Base-by-base conservation (phyloP, 23 red algal genomes). In the Chondrus crispus region DNA sequence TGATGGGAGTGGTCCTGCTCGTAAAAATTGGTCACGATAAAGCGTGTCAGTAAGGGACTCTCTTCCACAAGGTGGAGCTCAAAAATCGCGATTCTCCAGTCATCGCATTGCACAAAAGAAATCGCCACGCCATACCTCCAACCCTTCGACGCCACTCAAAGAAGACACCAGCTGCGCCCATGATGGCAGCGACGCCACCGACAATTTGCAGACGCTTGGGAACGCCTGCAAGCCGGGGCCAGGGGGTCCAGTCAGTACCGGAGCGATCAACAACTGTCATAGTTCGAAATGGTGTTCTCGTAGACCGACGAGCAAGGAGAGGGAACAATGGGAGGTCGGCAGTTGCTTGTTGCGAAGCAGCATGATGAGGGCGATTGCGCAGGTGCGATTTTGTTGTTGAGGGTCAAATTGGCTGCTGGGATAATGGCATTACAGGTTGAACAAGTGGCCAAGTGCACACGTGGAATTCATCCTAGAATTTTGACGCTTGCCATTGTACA, bases 121-220 rank as follows among this genome's bases (percentile, higher is more conserved):
- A n/a, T 37, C 14, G 19, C n/a, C 36, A 39, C 19, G 22, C 69
- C 76, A 26, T 74, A 81, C 81, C 82, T 46, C 80, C 77, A 47
- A 76, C 81, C 12, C 52, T 54, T 32, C 49, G 16, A 16, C 92
- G 92, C 68, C 35, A 41, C 28, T 73, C 20, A 3, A 79, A 50
- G 30, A 94, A 38, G 55, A 94, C 57, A 20, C 22, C 68, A 13
- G 92, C 92, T 26, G 83, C 74, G 50, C 68, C 55, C 82, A 94
- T 82, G 41, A 94, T 94, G 37, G 82, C 84, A 28, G 81, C 92
- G 26, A 94, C 82, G 26, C 92, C 92, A 52, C 92, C 92, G 32
- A 88, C 26, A 22, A 94, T 22, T 19, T 94, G 92, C 2, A 94
- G 30, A 36, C 82, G 70, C 50, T 75, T 82, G 20, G 66, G 52